phyloP scores from a whole-genome alignment of 345 rosid genomes.

The Theobroma cacao region DNA sequence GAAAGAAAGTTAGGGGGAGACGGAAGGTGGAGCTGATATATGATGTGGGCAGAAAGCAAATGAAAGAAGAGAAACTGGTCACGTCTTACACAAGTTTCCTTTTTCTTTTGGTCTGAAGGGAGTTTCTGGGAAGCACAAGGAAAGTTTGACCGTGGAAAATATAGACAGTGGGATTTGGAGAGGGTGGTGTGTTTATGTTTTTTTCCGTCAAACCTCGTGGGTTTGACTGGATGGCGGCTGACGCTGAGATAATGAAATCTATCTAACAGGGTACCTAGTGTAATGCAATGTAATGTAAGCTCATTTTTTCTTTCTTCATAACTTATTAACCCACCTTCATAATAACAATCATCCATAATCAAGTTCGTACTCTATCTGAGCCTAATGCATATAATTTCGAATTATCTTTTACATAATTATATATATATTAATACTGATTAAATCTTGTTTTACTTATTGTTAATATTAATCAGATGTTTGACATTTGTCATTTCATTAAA shows the following conservation, averaged over 20 bases:
- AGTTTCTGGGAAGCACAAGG: constrained; percentile 26
- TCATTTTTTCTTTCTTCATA: too few relatives aligned
- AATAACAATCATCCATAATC: too few relatives aligned
- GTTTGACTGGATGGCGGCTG: constrained; percentile 48
- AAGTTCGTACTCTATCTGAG: too few relatives aligned
- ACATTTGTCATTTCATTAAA: too few relatives aligned
- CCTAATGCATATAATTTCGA: too few relatives aligned
- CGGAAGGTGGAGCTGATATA: background rate
- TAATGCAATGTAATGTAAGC: background rate
- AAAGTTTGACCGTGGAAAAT: constrained; percentile 23
- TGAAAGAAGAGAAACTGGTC: constrained; percentile 20
- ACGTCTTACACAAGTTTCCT: constrained; percentile 16
- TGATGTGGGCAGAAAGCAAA: background rate
- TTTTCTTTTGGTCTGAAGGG: background rate
- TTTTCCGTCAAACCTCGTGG: constrained; percentile 33
- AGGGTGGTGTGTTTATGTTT: too few relatives aligned
- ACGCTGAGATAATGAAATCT: background rate
- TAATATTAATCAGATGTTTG: too few relatives aligned
- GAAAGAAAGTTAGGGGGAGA: background rate
- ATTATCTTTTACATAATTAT: too few relatives aligned
- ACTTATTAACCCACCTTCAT: too few relatives aligned
- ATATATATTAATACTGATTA: too few relatives aligned
- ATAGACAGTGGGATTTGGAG: background rate
- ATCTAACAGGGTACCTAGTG: too few relatives aligned
- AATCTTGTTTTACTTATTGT: too few relatives aligned